A percentile compares a stretch with the other conserved stretches of the same genome.
Evolutionary conservation across 2,329 filamentous ascomycete species (phyloP).

Genomic region (Sporothrix inflata): DNA sequence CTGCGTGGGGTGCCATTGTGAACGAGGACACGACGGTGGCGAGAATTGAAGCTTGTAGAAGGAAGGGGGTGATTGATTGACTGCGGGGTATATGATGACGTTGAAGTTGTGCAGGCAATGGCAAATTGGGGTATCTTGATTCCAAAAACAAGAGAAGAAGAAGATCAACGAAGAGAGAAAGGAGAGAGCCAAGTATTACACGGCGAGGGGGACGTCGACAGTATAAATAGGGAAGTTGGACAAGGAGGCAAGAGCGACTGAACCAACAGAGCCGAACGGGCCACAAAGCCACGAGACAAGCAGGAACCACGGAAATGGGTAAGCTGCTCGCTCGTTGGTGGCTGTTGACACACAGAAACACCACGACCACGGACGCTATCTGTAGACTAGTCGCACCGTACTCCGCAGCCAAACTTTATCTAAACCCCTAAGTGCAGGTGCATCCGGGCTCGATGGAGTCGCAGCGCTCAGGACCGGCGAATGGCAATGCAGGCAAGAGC

Average conservation of each 20-base stretch:
- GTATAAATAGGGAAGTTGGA: conserved; percentile 24
- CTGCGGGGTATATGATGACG: conserved; percentile 16
- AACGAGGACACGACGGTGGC: background rate
- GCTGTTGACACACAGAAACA: conserved; percentile 26
- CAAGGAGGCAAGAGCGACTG: background rate
- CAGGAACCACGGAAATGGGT: background rate
- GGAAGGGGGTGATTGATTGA: background rate
- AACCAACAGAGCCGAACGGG: conserved; percentile 2
- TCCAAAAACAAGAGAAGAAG: background rate
- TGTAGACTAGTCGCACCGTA: conserved; percentile 19
- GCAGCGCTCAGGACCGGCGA: conserved; percentile 8
- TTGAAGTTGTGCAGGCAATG: background rate
- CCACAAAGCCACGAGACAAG: background rate
- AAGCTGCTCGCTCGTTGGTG: conserved; percentile 12
- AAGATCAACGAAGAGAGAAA: background rate
- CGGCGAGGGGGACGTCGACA: background rate
- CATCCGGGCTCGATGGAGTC: conserved; percentile 41
- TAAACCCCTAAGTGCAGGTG: conserved; percentile 64
- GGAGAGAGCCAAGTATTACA: background rate
- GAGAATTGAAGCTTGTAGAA: background rate
- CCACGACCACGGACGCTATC: conserved; percentile 16
- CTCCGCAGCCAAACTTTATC: conserved; percentile 34
- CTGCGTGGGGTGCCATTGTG: conserved; percentile 63
- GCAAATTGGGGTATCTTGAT: conserved; percentile 14
- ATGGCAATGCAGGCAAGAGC: conserved; percentile 1